Conservation (phyloP, 306 rosid species). For the Arachis hypogaea region DNA sequence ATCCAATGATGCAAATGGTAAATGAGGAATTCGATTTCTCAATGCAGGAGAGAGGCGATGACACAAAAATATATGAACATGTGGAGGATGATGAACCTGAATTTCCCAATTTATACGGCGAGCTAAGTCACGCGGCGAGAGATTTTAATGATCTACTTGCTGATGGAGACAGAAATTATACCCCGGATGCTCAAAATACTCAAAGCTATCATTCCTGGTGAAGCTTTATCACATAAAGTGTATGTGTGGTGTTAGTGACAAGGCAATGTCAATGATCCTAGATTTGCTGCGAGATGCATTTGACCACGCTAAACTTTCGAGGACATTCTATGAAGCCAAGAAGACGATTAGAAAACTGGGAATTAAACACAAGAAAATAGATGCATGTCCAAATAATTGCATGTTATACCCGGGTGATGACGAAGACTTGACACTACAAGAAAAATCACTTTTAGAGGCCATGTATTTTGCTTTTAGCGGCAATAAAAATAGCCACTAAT, state of each 20-base stretch:
- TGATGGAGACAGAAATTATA: neutral
- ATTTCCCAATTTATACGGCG: neutral
- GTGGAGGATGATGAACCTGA: neutral
- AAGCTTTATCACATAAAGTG: constrained; percentile 2
- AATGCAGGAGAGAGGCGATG: too few species aligned
- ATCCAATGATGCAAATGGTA: too few species aligned
- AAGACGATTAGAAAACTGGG: neutral
- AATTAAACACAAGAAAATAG: neutral
- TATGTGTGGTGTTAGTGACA: neutral
- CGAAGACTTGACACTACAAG: neutral
- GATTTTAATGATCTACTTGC: neutral
- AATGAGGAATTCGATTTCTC: neutral
- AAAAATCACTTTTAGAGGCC: too few species aligned
- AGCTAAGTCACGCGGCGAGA: neutral
- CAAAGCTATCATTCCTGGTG: neutral
- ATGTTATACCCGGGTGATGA: neutral
- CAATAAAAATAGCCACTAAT: too few species aligned
- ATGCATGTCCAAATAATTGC: neutral
- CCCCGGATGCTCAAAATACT: neutral
- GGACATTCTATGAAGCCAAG: neutral
- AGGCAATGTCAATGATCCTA: neutral
- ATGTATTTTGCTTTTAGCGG: too few species aligned
- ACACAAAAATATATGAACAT: neutral
- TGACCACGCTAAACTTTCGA: neutral
- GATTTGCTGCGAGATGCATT: constrained; percentile 18